Conservation (phyloP, 78 protist species). For the Dictyostelium intermedium region DNA sequence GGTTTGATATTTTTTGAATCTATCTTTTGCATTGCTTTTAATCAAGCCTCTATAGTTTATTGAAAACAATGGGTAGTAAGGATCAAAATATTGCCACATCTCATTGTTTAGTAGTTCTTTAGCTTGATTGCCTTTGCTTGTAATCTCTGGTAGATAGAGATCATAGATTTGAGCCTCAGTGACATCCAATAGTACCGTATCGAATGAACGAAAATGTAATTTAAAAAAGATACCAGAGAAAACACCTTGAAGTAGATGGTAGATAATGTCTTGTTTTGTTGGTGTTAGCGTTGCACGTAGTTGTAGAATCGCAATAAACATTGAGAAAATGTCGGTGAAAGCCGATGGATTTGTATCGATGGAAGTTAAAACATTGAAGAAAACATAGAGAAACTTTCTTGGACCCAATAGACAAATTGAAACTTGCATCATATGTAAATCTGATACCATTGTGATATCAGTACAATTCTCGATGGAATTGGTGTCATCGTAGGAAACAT, state of each 20-base stretch:
- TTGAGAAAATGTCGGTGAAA: constrained; percentile 41
- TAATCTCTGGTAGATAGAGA: not conserved
- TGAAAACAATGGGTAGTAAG: constrained; percentile 51
- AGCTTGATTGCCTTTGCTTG: not conserved
- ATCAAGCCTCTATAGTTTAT: not conserved
- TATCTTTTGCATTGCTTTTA: not conserved
- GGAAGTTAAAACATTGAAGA: constrained; percentile 58
- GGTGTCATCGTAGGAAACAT: constrained; percentile 55
- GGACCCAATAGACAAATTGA: constrained; percentile 32
- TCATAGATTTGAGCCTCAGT: not conserved
- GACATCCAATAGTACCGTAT: not conserved
- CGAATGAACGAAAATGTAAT: not conserved
- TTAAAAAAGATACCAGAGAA: constrained; percentile 29
- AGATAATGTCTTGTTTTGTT: constrained; percentile 25
- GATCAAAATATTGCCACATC: constrained; percentile 23
- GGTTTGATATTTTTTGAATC: constrained; percentile 20
- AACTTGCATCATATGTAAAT: constrained; percentile 50
- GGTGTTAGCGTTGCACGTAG: constrained; percentile 30
- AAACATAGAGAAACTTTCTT: constrained; percentile 14
- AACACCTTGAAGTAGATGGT: constrained; percentile 23
- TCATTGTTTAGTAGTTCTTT: constrained; percentile 6
- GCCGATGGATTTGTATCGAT: constrained; percentile 37
- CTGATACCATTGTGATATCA: constrained; percentile 37
- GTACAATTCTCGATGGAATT: constrained; percentile 46
- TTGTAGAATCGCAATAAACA: constrained; percentile 36